These are phyloP conservation scores for Cairneyella variabilis DNA, from an alignment of 495 filamentous ascomycete species.

Conservation along the genomic window DNA sequence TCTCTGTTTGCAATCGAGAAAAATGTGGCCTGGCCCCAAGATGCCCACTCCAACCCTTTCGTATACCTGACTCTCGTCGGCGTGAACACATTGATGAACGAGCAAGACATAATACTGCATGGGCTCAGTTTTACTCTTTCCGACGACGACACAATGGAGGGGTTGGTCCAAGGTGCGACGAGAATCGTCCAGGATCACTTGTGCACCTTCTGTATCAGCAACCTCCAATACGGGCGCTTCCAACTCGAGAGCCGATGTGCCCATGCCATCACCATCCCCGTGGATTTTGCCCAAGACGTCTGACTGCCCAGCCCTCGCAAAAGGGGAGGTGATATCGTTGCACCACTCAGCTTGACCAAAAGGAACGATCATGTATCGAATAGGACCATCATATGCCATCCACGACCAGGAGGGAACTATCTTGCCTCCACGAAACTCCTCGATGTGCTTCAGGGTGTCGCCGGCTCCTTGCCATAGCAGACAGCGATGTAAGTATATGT, in stretches of 20 bases:
- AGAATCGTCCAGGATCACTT: not conserved
- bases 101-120: not conserved
- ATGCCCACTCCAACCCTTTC: not conserved
- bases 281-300: too few species aligned
- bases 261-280: too few species aligned
- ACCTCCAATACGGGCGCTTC: not conserved
- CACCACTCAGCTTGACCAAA: slow-evolving; percentile 21
- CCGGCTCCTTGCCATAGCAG: slow-evolving; percentile 11
- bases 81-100: not conserved
- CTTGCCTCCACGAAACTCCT: not conserved
- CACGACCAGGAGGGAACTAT: slow-evolving; percentile 11
- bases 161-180: not conserved
- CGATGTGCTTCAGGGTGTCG: slow-evolving; percentile 4
- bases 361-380: slow-evolving; percentile 5
- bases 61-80: not conserved
- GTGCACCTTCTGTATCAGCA: not conserved
- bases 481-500: slow-evolving; percentile 2
- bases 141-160: not conserved
- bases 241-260: not conserved
- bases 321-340: slow-evolving; percentile 7
- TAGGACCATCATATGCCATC: slow-evolving; percentile 11
- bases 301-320: not conserved
- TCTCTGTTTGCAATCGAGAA: not conserved
- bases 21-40: too few species aligned
- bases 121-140: not conserved